These are phyloP conservation scores for Torulaspora quercuum DNA, from an alignment of 805 yeast species.

Conservation along the genomic window DNA sequence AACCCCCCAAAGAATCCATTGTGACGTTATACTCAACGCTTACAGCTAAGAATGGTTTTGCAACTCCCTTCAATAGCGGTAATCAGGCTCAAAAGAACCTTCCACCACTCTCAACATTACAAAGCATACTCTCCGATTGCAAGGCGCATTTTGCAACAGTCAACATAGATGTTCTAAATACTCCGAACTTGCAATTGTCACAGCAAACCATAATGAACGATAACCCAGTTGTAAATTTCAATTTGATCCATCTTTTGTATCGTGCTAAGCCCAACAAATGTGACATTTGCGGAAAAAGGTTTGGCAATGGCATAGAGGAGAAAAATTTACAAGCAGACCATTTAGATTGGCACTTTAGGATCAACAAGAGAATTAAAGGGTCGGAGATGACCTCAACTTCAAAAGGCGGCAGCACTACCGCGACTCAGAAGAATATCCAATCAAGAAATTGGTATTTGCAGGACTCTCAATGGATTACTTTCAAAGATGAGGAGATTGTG, in stretches of 20 bases:
- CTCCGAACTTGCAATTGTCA: conserved; percentile 32
- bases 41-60: conserved; percentile 13
- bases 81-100: conserved; percentile 15
- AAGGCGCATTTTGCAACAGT: conserved; percentile 33
- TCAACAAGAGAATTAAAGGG: conserved; percentile 69
- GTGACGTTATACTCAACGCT: conserved; percentile 27
- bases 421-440: conserved; percentile 46
- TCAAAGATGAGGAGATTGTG: conserved; percentile 63
- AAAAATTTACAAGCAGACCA: conserved; percentile 56
- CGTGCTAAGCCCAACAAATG: conserved; percentile 69
- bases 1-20: conserved; percentile 31
- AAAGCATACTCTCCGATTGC: conserved; percentile 30
- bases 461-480: conserved; percentile 66
- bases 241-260: conserved; percentile 31
- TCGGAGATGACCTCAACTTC: conserved; percentile 20
- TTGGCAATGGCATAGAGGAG: conserved; percentile 58
- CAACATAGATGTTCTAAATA: conserved; percentile 30
- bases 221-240: conserved; percentile 31
- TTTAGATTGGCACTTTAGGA: conserved; percentile 94
- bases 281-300: conserved; percentile 85
- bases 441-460: conserved; percentile 80
- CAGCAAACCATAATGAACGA: conserved; percentile 35
- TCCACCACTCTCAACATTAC: conserved; percentile 27
- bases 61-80: conserved; percentile 7
- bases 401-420: conserved; percentile 12